phyloP scores from a whole-genome alignment of 164 flowering plant species.

The Sedum album region DNA sequence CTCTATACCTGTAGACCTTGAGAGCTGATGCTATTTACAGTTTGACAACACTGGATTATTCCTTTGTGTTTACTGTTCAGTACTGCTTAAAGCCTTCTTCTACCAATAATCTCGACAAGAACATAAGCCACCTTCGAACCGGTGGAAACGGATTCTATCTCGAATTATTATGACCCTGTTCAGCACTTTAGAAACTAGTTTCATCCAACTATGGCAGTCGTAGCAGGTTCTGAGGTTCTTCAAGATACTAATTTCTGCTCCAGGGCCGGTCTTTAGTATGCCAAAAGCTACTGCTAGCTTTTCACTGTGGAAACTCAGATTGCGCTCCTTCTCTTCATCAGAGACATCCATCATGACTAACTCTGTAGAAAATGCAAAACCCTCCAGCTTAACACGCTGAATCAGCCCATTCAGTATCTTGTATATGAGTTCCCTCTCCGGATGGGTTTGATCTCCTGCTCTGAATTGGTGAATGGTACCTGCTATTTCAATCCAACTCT shows the following conservation, averaged over 20 bases:
- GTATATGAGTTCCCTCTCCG: slow-evolving; percentile 39
- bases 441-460: slow-evolving; percentile 54
- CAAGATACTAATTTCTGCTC: slow-evolving; percentile 43
- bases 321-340: slow-evolving; percentile 74
- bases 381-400: slow-evolving; percentile 34
- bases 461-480: slow-evolving; percentile 53
- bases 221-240: slow-evolving; percentile 69
- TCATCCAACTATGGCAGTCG: slow-evolving; percentile 77
- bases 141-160: slow-evolving; percentile 77
- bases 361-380: slow-evolving; percentile 40
- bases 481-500: slow-evolving; percentile 66
- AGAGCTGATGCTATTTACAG: no score
- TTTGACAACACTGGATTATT: no score
- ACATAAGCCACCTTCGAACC: slow-evolving; percentile 59
- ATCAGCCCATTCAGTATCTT: slow-evolving; percentile 40
- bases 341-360: slow-evolving; percentile 79
- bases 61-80: no score
- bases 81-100: neutral
- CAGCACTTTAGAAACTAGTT: slow-evolving; percentile 51
- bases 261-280: slow-evolving; percentile 54
- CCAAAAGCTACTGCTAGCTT: slow-evolving; percentile 70
- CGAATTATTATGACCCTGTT: slow-evolving; percentile 56
- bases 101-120: slow-evolving; percentile 83
- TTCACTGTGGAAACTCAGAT: slow-evolving; percentile 64
- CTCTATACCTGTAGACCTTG: no score